A percentile compares a stretch with the other conserved stretches of the same genome.
phyloP scores from a whole-genome alignment of 1,284 basidiomycete species.

The Pseudozyma pruni region DNA sequence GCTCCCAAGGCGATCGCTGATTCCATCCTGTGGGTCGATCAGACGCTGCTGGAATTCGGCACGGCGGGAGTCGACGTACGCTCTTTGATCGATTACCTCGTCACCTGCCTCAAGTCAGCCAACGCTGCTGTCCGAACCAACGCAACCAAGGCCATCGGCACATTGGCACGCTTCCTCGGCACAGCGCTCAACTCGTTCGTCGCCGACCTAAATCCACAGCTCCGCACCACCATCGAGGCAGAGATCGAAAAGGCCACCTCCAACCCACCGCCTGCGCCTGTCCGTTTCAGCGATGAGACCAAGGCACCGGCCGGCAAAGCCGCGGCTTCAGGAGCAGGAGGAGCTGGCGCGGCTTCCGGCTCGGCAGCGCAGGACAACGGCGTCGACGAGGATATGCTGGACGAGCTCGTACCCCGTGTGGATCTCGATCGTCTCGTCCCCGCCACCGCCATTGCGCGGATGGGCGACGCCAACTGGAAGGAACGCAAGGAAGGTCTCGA shows the following conservation, averaged over 20 bases:
- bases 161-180: constrained; percentile 90
- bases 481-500: constrained; percentile 95
- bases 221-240: constrained; percentile 86
- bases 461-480: constrained; percentile 92
- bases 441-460: constrained; percentile 84
- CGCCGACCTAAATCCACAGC: constrained; percentile 92
- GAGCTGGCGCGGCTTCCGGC: constrained; percentile 3
- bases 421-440: constrained; percentile 89
- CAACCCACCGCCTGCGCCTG: constrained; percentile 81
- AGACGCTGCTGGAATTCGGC: constrained; percentile 90
- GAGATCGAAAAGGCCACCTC: constrained; percentile 96
- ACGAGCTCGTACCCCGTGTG: constrained; percentile 93
- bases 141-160: constrained; percentile 93
- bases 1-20: constrained; percentile 97
- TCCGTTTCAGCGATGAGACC: constrained; percentile 51
- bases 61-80: constrained; percentile 85
- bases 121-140: constrained; percentile 93
- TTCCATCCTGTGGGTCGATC: constrained; percentile 87
- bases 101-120: constrained; percentile 86
- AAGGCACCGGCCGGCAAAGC: constrained; percentile 29
- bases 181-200: constrained; percentile 88
- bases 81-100: constrained; percentile 88
- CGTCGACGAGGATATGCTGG: constrained; percentile 69
- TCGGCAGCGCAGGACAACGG: constrained; percentile 30
- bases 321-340: constrained; percentile 7